Evolutionary conservation across 2,329 filamentous ascomycete genomes (phyloP), one percentile per base, ranked within the genome.

Genomic region (Xylaria sp.): DNA sequence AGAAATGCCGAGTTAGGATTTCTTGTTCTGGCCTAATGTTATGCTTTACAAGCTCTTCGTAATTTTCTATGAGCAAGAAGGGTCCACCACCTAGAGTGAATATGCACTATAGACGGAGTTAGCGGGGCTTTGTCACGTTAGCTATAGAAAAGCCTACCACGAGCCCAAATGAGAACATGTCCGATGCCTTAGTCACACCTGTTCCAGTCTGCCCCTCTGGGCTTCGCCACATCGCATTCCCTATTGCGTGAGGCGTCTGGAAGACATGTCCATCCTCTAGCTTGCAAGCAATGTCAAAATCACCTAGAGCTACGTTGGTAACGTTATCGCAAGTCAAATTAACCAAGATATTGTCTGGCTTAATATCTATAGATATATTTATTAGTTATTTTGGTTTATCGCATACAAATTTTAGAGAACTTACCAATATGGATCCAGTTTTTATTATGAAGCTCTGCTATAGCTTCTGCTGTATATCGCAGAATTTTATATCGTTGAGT

Each of bases 221-320:
- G 73, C 79, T 82, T 73, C 79, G 77, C 79, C 79, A 81, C 77
- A 81, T 81, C 27, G 68, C 76, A 71, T 82, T 81, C 25, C 79
- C 79, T 72, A 81, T 72, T 65, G 75, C 74, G 73, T 76, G 65
- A 67, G 71, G 74, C 4, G 74, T 77, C 29, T 74, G 68, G 67
- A 70, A 71, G 60, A 69, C 60, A 63, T 75, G 69, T 72, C 73
- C 75, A 42, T 69, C 66, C 69, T 79, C 70, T 18, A 71, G 70
- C 71, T 80, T 77, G 65, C 72, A 78, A 71, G 76, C 74, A 63
- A 79, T 72, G 68, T 81, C 78, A 58, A 81, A 80, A 72, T 82
- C 77, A 47, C 79, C 79, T 37, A 82, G 72, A 32, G 71, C 76
- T 25, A 76, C 78, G 65, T 77, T 68, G 51, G 72, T 80, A 64